phyloP scores from a whole-genome alignment of 805 yeast species.

The Zygosaccharomyces bisporus region DNA sequence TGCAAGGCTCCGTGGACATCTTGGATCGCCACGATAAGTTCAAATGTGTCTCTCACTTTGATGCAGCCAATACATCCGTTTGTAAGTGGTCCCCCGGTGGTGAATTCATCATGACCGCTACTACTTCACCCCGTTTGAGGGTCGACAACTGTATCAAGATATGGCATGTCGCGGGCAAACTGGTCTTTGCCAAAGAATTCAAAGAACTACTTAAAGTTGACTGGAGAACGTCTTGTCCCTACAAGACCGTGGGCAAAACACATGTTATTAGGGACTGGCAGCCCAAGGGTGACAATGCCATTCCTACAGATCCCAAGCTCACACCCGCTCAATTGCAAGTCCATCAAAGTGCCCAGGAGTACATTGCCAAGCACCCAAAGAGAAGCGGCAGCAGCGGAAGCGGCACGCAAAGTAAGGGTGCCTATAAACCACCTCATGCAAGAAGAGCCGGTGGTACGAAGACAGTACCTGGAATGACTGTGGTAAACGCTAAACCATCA shows the following conservation, averaged over 20 bases:
- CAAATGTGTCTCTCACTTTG: slow-evolving; percentile 70
- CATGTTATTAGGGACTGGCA: slow-evolving; percentile 35
- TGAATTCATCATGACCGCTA: slow-evolving; percentile 86
- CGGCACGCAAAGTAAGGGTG: slow-evolving; percentile 58
- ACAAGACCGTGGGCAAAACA: slow-evolving; percentile 28
- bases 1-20: slow-evolving; percentile 94
- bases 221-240: slow-evolving; percentile 63
- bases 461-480: slow-evolving; percentile 23
- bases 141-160: slow-evolving; percentile 93
- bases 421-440: slow-evolving; percentile 97
- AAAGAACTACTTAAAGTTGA: slow-evolving; percentile 74
- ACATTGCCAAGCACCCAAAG: slow-evolving; percentile 39
- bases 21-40: slow-evolving; percentile 88
- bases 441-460: slow-evolving; percentile 47
- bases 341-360: slow-evolving; percentile 66
- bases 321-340: slow-evolving; percentile 51
- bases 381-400: slow-evolving; percentile 21
- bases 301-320: slow-evolving; percentile 49
- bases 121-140: slow-evolving; percentile 93
- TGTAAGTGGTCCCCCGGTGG: slow-evolving; percentile 99
- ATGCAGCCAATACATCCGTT: slow-evolving; percentile 92
- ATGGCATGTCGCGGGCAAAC: slow-evolving; percentile 87
- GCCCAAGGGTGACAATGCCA: slow-evolving; percentile 34
- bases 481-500: slow-evolving; percentile 27
- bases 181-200: slow-evolving; percentile 74